Evolutionary conservation across 345 rosid species (phyloP), one percentile per base, ranked within the genome.

Genomic region (Eutrema heterophyllum): DNA sequence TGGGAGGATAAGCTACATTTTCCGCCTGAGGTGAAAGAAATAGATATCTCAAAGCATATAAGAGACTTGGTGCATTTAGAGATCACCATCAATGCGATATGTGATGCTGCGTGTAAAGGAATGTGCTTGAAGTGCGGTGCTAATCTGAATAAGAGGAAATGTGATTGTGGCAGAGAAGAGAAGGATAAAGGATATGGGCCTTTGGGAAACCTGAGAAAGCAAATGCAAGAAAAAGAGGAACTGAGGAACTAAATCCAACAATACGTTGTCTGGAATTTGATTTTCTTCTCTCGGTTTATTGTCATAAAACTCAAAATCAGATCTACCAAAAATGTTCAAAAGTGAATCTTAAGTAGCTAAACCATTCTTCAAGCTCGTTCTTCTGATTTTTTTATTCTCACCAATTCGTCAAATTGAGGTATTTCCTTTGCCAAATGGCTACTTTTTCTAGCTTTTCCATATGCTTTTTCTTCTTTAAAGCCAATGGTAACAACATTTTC

Each of bases 11-110:
- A 82, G 78, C 81, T 87, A 15, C 82, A 95, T 77, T 89, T 95
- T 60, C 93, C 97, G 5, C 71, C 74, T 0, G 86, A 85, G 72
- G 80, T 83, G 59, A 86, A 81, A 70, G 93, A 94, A 71, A 76
- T 91, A 5, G 98, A 94, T 65, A 88, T 94, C 41, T 94, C 96
- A 5, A 89, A 91, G 85, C 78, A 88, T 81, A 71, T 91, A 63
- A 82, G 97, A 77, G 98, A 91, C 83, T 41, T 83, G 80, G 85
- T 94, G 69, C 97, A 91, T 71, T 58, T 94, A 67, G 97, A 94
- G 66, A 87, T 89, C 60, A 86, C 88, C 53, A 80, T 87, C 14
- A 80, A 78, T 9, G 95, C 87, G 0, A 56, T 94, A 33, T 94
- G 98, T 1, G 83, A 87, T 76, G 77, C 91, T 63, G 77, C 59